Base-by-base conservation (phyloP, 129 eudicot genomes). In the Calendula officinalis region DNA sequence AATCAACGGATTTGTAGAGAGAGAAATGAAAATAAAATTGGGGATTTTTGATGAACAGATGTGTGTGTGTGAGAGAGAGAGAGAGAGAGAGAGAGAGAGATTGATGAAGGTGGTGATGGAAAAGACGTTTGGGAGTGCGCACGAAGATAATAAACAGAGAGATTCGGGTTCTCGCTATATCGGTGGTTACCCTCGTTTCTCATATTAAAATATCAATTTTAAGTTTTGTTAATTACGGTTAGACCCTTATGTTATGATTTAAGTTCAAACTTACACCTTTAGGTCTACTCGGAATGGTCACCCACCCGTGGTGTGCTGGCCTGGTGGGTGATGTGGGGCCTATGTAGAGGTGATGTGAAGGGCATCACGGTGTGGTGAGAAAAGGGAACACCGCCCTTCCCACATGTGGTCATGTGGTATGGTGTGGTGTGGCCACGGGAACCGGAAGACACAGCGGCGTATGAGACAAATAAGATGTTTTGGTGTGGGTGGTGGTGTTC, bases 111-210 rank as follows among this genome's bases (percentile, higher is more conserved):
- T 39, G 72, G 13, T 52, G 71, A 52, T 12, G 51, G 62, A 39
- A 51, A 27, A 30, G 14, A 30, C 39, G 30, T 54, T 48, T 54
- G 38, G 60, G 60, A 54, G 60, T 54, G 60, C 39, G 40, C 52
- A 40, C 42, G 72, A 67, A 53, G 72, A 67, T 67, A 41, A 66
- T 66, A 66, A 66, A 38, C 61, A 66, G 60, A 66, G 70, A 16
- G 36, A 52, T 66, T 66, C 60, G 60, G 70, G 70, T 33, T 22
- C 39, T 52, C 13, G 71, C 50, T 66, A 66, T 51, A 66, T 66
- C 51, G 71, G 71, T 66, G 71, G 71, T 66, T 66, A 66, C 71
- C 71, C 71, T 66, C 51, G 17, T 37, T 40, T 51, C 71, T 64
- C 71, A 66, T 51, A 51, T 48, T 38, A 66, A 66, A 66, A 66